These are phyloP conservation scores for Candida ipomoeae DNA, from an alignment of 805 yeast genomes.

Conservation along the genomic window DNA sequence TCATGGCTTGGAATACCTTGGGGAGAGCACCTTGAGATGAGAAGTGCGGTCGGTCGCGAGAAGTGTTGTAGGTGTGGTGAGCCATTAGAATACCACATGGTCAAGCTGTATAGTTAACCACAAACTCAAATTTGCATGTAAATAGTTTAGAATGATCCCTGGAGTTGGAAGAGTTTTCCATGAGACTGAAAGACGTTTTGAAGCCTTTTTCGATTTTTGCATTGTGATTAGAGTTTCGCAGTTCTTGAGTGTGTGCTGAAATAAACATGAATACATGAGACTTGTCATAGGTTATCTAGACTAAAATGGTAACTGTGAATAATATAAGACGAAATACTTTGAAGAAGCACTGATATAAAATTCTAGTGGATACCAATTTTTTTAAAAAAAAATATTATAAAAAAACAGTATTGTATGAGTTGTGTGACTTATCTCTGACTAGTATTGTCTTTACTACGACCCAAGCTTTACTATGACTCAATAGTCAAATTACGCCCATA, in stretches of 20 bases:
- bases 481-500: too few species aligned
- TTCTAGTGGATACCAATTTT: too few species aligned
- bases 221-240: background rate
- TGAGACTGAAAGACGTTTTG: background rate
- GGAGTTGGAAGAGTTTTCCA: background rate
- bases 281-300: too few species aligned
- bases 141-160: background rate
- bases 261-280: background rate
- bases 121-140: background rate
- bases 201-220: background rate
- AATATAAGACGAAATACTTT: too few species aligned
- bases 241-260: background rate
- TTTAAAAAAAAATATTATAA: too few species aligned
- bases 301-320: too few species aligned
- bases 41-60: background rate
- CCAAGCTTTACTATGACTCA: too few species aligned
- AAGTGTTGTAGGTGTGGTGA: background rate
- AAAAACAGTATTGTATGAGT: too few species aligned
- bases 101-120: too few species aligned
- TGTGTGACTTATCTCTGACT: too few species aligned
- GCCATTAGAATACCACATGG: background rate
- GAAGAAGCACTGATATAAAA: too few species aligned
- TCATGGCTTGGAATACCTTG: conserved; percentile 4
- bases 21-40: background rate
- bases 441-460: too few species aligned